Base-by-base conservation (phyloP, 2,329 filamentous ascomycete species). In the Aspergillus ochraceus region DNA sequence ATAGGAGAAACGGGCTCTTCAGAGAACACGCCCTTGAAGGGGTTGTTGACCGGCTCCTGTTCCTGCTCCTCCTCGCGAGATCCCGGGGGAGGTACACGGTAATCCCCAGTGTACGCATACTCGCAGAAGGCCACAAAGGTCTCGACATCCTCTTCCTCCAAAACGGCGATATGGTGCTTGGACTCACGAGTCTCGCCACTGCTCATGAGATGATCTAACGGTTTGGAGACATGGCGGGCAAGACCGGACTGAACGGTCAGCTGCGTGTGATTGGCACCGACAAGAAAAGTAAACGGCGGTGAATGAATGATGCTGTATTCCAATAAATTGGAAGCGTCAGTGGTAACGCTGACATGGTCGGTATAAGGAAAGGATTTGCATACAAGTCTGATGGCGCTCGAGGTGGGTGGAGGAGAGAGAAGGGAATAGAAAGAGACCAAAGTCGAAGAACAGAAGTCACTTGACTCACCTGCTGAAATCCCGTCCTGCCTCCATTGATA, bases 21-120 rank as follows among this genome's bases (percentile, higher is more conserved):
- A 8, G 59, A 58, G 49, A 64, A 64, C 30, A 62, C 59, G 1
- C 59, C 60, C 52, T 55, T 63, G 47, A 65, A 60, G 2, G 60
- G 49, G 17, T 66, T 60, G 24, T 57, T 60, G 14, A 68, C 62
- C 8, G 60, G 54, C 24, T 63, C 57, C 3, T 63, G 61, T 26
- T 59, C 45, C 11, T 56, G 62, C 14, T 64, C 59, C 10, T 70
- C 68, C 51, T 70, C 68, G 8, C 60, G 59, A 11, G 46, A 62
- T 30, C 64, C 62, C 10, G 71, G 70, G 26, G 58, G 62, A 3
- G 73, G 79, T 29, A 77, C 74, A 11, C 65, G 73, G 60, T 82
- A 83, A 55, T 81, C 73, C 10, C 80, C 79, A 0, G 77, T 81
- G 59, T 83, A 83, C 12, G 79, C 79, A 71, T 78, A 83, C 61